phyloP scores from a whole-genome alignment of 2,329 filamentous ascomycete genomes.

The Diaporthe ilicicola region DNA sequence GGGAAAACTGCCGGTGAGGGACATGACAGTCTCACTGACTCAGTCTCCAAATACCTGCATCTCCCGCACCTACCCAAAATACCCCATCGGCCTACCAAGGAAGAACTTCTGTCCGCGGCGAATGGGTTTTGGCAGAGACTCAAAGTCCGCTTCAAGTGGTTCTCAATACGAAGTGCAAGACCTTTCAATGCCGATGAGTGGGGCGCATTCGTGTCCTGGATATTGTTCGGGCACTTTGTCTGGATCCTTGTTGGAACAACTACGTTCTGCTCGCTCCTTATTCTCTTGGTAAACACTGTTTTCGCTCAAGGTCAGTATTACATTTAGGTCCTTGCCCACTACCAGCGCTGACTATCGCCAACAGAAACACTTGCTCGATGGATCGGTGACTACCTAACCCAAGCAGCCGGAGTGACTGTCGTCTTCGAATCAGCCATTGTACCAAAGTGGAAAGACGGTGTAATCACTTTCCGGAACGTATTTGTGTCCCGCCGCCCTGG shows the following conservation, averaged over 20 bases:
- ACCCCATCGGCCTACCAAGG: conserved; percentile 89
- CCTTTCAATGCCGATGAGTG: conserved; percentile 98
- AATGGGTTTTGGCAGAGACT: conserved; percentile 92
- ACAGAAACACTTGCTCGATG: conserved; percentile 89
- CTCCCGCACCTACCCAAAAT: conserved; percentile 70
- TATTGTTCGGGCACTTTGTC: conserved; percentile 89
- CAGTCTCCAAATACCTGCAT: conserved; percentile 68
- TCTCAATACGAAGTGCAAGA: conserved; percentile 90
- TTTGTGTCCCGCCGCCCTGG: conserved; percentile 93
- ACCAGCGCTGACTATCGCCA: conserved; percentile 19
- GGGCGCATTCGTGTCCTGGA: conserved; percentile 94
- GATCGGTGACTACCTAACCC: conserved; percentile 94
- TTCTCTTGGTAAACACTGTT: conserved; percentile 93
- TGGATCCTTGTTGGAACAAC: conserved; percentile 98
- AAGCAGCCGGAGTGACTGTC: conserved; percentile 90
- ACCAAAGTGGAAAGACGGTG: conserved; percentile 92
- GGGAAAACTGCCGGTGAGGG: conserved; percentile 8
- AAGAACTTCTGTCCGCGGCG: conserved; percentile 89
- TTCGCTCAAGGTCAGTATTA: conserved; percentile 80
- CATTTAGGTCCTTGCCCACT: background rate
- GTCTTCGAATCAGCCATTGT: conserved; percentile 98
- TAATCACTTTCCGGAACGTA: conserved; percentile 96
- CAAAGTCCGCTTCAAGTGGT: conserved; percentile 96
- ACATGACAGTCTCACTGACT: conserved; percentile 49
- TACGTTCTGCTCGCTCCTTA: conserved; percentile 92